A percentile compares a stretch with the other conserved stretches of the same genome.
phyloP scores from a whole-genome alignment of 805 yeast genomes.

The Cyberlindnera maclurae region DNA sequence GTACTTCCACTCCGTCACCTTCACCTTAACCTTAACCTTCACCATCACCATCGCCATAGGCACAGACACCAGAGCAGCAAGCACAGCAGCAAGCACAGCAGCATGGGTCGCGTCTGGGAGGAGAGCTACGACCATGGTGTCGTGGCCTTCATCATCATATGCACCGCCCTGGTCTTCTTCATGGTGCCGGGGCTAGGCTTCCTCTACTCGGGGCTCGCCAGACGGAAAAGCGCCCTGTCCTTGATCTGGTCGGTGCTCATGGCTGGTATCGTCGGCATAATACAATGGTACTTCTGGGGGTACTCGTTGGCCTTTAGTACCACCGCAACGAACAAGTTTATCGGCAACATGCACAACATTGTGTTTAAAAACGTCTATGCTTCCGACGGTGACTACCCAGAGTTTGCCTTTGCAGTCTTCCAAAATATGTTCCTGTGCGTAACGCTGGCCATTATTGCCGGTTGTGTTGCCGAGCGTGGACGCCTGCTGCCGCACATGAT shows the following conservation, averaged over 20 bases:
- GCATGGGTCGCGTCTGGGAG: constrained; percentile 3
- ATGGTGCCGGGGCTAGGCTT: constrained; percentile 96
- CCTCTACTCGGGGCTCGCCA: constrained; percentile 82
- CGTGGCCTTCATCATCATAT: constrained; percentile 46
- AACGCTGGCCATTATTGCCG: constrained; percentile 87
- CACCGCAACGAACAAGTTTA: constrained; percentile 76
- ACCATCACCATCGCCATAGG: background rate
- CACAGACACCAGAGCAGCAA: background rate
- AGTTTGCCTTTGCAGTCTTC: constrained; percentile 75
- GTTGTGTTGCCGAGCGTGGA: constrained; percentile 92
- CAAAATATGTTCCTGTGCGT: constrained; percentile 90
- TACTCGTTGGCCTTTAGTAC: constrained; percentile 81
- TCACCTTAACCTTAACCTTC: background rate
- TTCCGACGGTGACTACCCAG: constrained; percentile 53
- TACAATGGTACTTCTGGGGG: constrained; percentile 99
- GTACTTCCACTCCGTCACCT: no score
- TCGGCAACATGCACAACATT: constrained; percentile 78
- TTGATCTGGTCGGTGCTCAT: constrained; percentile 76
- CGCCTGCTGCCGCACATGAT: constrained; percentile 78
- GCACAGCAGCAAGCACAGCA: no score
- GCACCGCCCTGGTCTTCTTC: constrained; percentile 68
- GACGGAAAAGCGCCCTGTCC: constrained; percentile 84
- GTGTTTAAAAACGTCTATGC: constrained; percentile 72
- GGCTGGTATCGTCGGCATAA: constrained; percentile 64
- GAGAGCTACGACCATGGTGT: constrained; percentile 40